These are phyloP conservation scores for Trichomonas gallinae DNA, from an alignment of 208 protist species.

Conservation along the genomic window DNA sequence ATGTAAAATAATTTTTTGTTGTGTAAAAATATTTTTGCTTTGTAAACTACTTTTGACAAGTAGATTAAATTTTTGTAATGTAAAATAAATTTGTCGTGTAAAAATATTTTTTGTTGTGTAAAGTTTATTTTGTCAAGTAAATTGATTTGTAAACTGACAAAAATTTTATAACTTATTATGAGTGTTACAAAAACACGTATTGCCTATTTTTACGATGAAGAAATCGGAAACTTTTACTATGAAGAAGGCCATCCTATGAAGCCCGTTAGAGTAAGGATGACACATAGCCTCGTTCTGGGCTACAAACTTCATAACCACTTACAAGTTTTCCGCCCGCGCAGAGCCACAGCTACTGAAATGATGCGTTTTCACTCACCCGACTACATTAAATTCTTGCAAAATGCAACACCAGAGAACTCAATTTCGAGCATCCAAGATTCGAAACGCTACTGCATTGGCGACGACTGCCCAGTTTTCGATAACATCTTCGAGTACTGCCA, in stretches of 20 bases:
- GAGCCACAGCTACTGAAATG: slow-evolving; percentile 40
- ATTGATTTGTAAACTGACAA: too few relatives aligned
- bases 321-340: slow-evolving; percentile 42
- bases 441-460: slow-evolving; percentile 34
- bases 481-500: slow-evolving; percentile 50
- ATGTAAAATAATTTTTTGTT: too few relatives aligned
- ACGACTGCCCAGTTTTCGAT: slow-evolving; percentile 49
- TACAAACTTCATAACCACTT: slow-evolving; percentile 48
- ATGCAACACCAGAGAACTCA: slow-evolving; percentile 41
- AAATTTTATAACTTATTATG: too few relatives aligned
- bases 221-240: slow-evolving; percentile 48
- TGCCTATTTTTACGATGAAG: slow-evolving; percentile 25
- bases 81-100: too few relatives aligned
- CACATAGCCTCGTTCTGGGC: slow-evolving; percentile 41
- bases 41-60: too few relatives aligned
- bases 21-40: too few relatives aligned
- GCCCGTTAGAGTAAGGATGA: slow-evolving; percentile 47
- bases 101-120: too few relatives aligned
- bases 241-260: slow-evolving; percentile 49
- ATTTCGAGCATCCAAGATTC: neutral
- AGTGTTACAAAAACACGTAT: neutral
- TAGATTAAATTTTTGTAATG: too few relatives aligned
- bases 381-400: slow-evolving; percentile 44
- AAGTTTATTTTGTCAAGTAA: too few relatives aligned
- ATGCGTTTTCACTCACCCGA: slow-evolving; percentile 41